phyloP scores from a whole-genome alignment of 228 moss, liverwort and hornwort species.

The Sphagnum fallax region DNA sequence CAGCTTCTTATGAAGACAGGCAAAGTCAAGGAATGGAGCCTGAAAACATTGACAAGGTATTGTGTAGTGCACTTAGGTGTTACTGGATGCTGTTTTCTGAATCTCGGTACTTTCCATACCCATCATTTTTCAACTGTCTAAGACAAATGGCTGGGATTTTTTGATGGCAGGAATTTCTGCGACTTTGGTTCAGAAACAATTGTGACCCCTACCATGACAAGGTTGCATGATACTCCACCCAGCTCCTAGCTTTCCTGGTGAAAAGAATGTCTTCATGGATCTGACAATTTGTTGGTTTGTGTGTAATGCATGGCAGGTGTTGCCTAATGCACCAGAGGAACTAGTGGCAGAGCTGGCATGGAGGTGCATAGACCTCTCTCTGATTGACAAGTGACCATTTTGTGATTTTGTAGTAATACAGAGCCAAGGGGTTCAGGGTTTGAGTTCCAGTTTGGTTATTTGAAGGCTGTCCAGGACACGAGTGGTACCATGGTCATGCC shows the following conservation, averaged over 20 bases:
- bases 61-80: background rate
- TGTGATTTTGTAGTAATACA: no score
- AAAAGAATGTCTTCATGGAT: background rate
- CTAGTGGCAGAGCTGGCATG: slow-evolving; percentile 83
- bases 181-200: slow-evolving; percentile 87
- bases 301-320: slow-evolving; percentile 26
- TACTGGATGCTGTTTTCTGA: background rate
- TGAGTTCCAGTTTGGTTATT: background rate
- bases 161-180: slow-evolving; percentile 73
- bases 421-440: no score
- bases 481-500: no score
- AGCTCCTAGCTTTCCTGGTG: background rate
- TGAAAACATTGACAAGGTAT: slow-evolving; percentile 95
- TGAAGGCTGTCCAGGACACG: background rate
- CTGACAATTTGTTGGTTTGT: background rate
- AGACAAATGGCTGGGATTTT: background rate
- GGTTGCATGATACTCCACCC: slow-evolving; percentile 21
- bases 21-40: slow-evolving; percentile 81
- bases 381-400: background rate
- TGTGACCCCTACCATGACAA: slow-evolving; percentile 88
- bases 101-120: background rate
- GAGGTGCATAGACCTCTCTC: slow-evolving; percentile 34
- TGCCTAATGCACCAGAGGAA: slow-evolving; percentile 78
- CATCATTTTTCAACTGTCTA: background rate
- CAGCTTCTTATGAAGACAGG: slow-evolving; percentile 76